phyloP scores from a whole-genome alignment of 2,329 filamentous ascomycete species.

The Xenoacremonium recifei region DNA sequence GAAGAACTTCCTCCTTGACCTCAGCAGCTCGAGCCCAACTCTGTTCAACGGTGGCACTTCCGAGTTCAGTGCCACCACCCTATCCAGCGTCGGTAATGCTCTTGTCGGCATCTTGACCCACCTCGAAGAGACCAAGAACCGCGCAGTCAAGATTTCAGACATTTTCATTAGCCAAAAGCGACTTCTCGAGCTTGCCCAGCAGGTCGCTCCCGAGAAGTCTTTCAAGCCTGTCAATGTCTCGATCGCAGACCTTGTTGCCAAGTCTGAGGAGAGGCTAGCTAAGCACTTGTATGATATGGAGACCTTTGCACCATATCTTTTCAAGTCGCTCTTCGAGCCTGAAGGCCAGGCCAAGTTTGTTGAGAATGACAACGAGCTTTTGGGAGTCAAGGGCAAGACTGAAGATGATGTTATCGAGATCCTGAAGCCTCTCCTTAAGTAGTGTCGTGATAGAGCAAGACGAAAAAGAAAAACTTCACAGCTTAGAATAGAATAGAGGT shows the following conservation, averaged over 20 bases:
- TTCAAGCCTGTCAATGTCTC: conserved; percentile 44
- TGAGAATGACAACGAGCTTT: conserved; percentile 41
- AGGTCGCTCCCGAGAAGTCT: conserved; percentile 41
- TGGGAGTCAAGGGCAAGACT: conserved; percentile 42
- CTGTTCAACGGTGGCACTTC: conserved; percentile 51
- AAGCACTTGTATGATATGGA: conserved; percentile 27
- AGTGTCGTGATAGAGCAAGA: no score
- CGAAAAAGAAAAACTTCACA: no score
- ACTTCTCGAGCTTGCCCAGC: conserved; percentile 46
- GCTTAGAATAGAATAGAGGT: no score
- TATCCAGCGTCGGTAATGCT: conserved; percentile 45
- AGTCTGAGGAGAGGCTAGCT: conserved; percentile 28
- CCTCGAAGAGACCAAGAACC: conserved; percentile 53
- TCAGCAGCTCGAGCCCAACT: conserved; percentile 35
- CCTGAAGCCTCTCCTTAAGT: conserved; percentile 18
- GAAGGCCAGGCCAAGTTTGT: conserved; percentile 32
- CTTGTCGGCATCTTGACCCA: conserved; percentile 49
- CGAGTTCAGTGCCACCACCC: conserved; percentile 46
- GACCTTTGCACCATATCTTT: conserved; percentile 33
- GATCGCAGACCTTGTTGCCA: conserved; percentile 26
- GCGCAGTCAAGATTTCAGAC: conserved; percentile 44
- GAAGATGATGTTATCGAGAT: conserved; percentile 39
- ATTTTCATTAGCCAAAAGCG: conserved; percentile 44
- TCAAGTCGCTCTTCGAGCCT: conserved; percentile 29
- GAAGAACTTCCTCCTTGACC: conserved; percentile 43